Conservation (phyloP, 2,329 filamentous ascomycete species). For the Drechslerella coelobrocha region DNA sequence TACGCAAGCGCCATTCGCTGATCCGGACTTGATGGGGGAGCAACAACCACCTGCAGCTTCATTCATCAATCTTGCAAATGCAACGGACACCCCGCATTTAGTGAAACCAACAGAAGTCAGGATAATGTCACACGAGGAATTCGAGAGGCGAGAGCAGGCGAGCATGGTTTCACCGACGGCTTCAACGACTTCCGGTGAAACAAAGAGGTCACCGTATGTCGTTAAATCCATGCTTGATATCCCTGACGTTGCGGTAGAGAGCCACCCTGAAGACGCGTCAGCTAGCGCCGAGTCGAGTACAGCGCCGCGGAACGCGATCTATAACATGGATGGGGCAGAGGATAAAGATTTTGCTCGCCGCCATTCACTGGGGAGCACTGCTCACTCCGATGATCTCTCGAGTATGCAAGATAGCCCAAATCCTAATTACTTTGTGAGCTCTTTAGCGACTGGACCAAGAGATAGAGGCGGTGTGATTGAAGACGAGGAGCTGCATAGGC, state of each 20-base stretch:
- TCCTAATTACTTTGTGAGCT: conserved; percentile 46
- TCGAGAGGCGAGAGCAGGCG: conserved; percentile 14
- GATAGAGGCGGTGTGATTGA: conserved; percentile 9
- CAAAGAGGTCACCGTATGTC: conserved; percentile 13
- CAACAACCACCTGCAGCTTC: conserved; percentile 13
- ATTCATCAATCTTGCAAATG: conserved; percentile 12
- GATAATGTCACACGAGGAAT: conserved; percentile 28
- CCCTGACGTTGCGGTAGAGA: conserved; percentile 20
- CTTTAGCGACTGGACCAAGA: conserved; percentile 1
- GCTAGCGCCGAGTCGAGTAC: background rate
- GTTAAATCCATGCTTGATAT: conserved; percentile 41
- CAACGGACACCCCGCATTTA: conserved; percentile 5
- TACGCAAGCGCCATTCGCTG: conserved; percentile 20
- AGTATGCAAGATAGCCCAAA: conserved; percentile 35
- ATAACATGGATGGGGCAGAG: conserved; percentile 19
- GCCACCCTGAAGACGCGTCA: background rate
- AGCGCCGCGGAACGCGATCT: conserved; percentile 10
- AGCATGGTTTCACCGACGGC: background rate
- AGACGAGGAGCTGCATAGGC: conserved; percentile 43
- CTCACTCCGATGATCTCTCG: conserved; percentile 28
- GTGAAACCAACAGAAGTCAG: conserved; percentile 14
- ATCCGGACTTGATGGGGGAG: conserved; percentile 31
- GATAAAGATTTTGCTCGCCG: conserved; percentile 27
- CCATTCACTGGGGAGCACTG: conserved; percentile 23
- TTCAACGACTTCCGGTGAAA: conserved; percentile 25